Conservation (phyloP, 345 rosid genomes). For the Ceriops decandra region DNA sequence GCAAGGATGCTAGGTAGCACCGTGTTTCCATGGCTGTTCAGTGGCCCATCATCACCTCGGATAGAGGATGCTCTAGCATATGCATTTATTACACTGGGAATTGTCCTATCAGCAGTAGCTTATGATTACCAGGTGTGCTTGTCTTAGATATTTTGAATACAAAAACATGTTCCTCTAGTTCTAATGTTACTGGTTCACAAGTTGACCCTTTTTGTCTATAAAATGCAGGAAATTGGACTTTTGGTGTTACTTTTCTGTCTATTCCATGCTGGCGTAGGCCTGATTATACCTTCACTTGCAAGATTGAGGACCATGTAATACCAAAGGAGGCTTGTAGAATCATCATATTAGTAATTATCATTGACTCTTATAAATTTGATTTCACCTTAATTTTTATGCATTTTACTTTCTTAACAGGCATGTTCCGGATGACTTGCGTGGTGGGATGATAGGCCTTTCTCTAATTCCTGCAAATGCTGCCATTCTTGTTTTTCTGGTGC, state of each 20-base stretch:
- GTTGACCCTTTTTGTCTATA: slow-evolving; percentile 10
- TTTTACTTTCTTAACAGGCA: slow-evolving; percentile 44
- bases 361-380: slow-evolving; percentile 8
- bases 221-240: slow-evolving; percentile 74
- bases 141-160: neutral
- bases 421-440: slow-evolving; percentile 89
- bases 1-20: slow-evolving; percentile 97
- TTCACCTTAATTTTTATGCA: slow-evolving; percentile 13
- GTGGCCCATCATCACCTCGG: slow-evolving; percentile 57
- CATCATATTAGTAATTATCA: neutral
- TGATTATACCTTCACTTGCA: slow-evolving; percentile 77
- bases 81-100: slow-evolving; percentile 53
- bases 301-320: slow-evolving; percentile 83
- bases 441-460: slow-evolving; percentile 92
- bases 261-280: slow-evolving; percentile 67
- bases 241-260: slow-evolving; percentile 69
- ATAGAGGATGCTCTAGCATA: slow-evolving; percentile 74
- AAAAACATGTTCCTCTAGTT: neutral
- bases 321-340: slow-evolving; percentile 4
- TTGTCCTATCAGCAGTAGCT: slow-evolving; percentile 65
- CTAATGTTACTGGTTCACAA: slow-evolving; percentile 7
- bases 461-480: slow-evolving; percentile 80
- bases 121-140: slow-evolving; percentile 88
- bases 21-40: slow-evolving; percentile 72
- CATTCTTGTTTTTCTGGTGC: slow-evolving; percentile 52